phyloP scores from a whole-genome alignment of 2,329 filamentous ascomycete genomes.

The Cercospora berteroae region DNA sequence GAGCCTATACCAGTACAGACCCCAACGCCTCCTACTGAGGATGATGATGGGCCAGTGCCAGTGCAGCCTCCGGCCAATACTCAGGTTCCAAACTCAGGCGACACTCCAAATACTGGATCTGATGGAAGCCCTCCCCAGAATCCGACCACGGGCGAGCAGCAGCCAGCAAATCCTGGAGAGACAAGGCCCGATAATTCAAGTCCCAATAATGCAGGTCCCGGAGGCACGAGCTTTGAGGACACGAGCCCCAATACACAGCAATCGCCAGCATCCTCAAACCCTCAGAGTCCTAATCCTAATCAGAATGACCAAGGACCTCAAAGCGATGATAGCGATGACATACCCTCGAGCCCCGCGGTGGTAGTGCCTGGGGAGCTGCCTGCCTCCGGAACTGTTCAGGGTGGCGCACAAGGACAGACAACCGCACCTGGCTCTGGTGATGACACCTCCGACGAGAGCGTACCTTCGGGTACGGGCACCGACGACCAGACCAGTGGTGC shows the following conservation, averaged over 20 bases:
- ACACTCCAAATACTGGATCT: background rate
- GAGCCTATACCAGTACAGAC: background rate
- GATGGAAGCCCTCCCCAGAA: background rate
- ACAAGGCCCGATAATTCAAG: no score
- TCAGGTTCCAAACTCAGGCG: background rate
- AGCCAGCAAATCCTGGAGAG: background rate
- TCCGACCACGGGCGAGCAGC: background rate
- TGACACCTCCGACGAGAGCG: background rate
- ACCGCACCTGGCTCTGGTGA: background rate
- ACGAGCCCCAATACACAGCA: background rate
- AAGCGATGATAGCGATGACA: background rate
- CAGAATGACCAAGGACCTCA: background rate
- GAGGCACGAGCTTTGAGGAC: background rate
- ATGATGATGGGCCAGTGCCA: no score
- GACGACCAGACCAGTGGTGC: background rate
- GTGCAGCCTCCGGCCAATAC: background rate
- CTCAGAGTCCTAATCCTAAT: background rate
- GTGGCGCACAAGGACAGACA: background rate
- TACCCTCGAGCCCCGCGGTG: background rate
- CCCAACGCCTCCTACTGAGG: background rate
- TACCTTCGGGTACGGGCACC: background rate
- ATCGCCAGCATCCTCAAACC: background rate
- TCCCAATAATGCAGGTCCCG: no score
- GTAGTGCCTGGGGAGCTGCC: background rate
- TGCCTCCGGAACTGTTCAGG: background rate